Conservation (phyloP, 345 rosid genomes). For the Populus nigra region DNA sequence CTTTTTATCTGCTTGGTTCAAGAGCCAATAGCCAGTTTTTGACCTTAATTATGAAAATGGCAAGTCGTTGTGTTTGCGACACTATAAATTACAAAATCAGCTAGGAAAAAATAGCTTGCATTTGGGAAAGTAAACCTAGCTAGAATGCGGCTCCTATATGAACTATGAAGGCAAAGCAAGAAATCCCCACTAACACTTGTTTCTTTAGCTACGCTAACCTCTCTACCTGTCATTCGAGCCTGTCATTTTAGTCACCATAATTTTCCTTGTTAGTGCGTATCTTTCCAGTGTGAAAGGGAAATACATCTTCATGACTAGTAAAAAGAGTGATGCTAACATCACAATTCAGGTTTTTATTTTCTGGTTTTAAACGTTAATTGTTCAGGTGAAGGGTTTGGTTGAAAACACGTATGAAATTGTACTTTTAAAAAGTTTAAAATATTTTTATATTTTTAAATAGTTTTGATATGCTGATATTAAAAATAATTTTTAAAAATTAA, state of each 20-base stretch:
- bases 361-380: no score
- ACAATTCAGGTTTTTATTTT: not conserved
- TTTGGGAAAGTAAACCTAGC: constrained; percentile 14
- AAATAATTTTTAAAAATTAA: no score
- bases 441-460: no score
- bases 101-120: not conserved
- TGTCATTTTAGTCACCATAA: not conserved
- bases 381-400: accelerated
- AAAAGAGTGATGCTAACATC: not conserved
- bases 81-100: not conserved
- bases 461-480: accelerated
- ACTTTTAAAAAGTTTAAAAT: no score
- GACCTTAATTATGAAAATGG: not conserved
- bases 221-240: not conserved
- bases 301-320: not conserved
- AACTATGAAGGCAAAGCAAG: constrained; percentile 8
- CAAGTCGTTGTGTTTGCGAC: not conserved
- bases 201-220: constrained; percentile 24
- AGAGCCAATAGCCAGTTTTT: not conserved
- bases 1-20: not conserved
- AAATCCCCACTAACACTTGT: not conserved
- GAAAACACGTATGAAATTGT: accelerated
- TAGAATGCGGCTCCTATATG: constrained; percentile 4
- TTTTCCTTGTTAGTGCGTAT: constrained; percentile 11
- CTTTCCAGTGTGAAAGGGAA: constrained; percentile 19